phyloP scores from a whole-genome alignment of 768 basidiomycete species.

The Pleurotus tuoliensis region DNA sequence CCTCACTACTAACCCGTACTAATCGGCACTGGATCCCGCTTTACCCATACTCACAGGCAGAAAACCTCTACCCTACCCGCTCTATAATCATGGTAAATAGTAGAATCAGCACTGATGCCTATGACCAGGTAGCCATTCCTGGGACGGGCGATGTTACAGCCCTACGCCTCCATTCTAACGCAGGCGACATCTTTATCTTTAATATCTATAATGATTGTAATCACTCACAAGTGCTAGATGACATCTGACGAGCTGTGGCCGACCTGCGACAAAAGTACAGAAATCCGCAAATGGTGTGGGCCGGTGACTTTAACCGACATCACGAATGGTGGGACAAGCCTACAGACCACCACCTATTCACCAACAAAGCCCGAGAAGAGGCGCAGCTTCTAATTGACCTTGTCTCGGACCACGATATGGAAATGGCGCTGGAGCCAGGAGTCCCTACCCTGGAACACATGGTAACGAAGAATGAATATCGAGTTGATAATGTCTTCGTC shows the following conservation, averaged over 20 bases:
- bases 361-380: conserved; percentile 18
- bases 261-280: background rate
- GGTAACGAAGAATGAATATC: conserved; percentile 26
- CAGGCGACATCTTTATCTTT: conserved; percentile 17
- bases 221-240: background rate
- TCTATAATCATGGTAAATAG: conserved; percentile 20
- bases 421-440: conserved; percentile 27
- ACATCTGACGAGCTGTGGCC: background rate
- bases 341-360: conserved; percentile 29
- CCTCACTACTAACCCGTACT: background rate
- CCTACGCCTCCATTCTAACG: conserved; percentile 14
- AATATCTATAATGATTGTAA: conserved; percentile 23
- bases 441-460: conserved; percentile 29
- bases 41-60: background rate
- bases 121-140: conserved; percentile 17
- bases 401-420: conserved; percentile 20
- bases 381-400: conserved; percentile 24
- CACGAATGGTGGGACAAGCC: conserved; percentile 36
- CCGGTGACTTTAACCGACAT: conserved; percentile 38
- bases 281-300: conserved; percentile 22
- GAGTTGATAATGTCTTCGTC: conserved; percentile 42
- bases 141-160: conserved; percentile 20
- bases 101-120: conserved; percentile 11
- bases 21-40: background rate
- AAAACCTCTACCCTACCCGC: background rate